A percentile compares a stretch with the other conserved stretches of the same genome.
These are phyloP conservation scores for Apiospora marii DNA, from an alignment of 2,329 filamentous ascomycete species.

Conservation along the genomic window DNA sequence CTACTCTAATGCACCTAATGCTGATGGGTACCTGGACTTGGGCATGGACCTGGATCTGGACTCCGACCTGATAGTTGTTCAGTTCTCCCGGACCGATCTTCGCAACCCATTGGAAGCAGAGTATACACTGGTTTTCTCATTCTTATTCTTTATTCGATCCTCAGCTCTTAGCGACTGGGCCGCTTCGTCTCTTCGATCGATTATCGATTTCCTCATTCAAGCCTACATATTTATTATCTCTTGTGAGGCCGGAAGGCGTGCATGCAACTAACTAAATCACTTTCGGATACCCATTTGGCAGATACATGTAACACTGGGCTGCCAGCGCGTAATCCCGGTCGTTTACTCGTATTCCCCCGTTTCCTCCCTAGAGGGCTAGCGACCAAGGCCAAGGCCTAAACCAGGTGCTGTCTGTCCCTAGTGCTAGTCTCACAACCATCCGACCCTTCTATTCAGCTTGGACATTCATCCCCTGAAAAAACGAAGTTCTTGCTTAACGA, in stretches of 20 bases:
- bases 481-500: neutral
- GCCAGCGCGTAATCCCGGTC: constrained; percentile 12
- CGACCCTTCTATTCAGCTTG: constrained; percentile 23
- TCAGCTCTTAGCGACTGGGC: neutral
- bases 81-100: neutral
- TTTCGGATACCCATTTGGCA: neutral
- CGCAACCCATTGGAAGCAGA: neutral
- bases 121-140: neutral
- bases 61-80: neutral
- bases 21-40: neutral
- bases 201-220: neutral
- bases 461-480: constrained; percentile 24
- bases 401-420: constrained; percentile 15
- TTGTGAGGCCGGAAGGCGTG: neutral
- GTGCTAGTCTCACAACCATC: constrained; percentile 17
- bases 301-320: constrained; percentile 18
- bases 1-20: neutral
- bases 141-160: neutral
- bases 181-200: neutral
- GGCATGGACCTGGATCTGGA: neutral
- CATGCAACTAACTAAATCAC: neutral
- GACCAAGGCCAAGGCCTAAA: constrained; percentile 10
- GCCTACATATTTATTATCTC: neutral
- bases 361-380: constrained; percentile 18
- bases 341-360: constrained; percentile 12